Percentiles rank a stretch among this genome's conserved stretches.
Conservation (phyloP, 176 grass and related monocot species). For the Neostapfia colusana region DNA sequence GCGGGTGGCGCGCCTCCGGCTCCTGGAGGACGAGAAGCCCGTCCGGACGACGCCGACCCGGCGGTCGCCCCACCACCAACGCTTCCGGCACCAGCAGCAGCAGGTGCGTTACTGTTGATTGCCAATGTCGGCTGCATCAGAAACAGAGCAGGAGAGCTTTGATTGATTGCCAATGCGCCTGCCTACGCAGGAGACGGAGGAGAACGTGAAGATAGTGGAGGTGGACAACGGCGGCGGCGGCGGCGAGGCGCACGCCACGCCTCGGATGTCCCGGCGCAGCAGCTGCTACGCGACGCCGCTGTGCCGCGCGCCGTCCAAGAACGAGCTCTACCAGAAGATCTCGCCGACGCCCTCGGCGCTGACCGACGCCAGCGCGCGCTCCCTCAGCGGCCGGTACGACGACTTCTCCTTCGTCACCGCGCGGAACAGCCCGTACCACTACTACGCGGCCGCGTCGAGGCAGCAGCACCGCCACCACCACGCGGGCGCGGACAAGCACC, state of each 20-base stretch:
- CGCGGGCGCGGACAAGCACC: too few relatives aligned
- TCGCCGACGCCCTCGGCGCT: conserved; percentile 66
- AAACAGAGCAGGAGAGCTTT: too few relatives aligned
- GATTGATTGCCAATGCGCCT: not conserved
- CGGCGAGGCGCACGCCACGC: conserved; percentile 30
- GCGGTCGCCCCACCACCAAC: conserved; percentile 59
- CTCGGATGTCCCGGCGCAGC: conserved; percentile 33
- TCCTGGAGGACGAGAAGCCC: conserved; percentile 49
- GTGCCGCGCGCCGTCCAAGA: conserved; percentile 53
- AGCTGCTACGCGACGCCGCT: conserved; percentile 56
- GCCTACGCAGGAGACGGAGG: conserved; percentile 38
- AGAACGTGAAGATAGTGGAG: conserved; percentile 80
- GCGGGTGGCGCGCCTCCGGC: conserved; percentile 42
- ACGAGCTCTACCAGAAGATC: conserved; percentile 42
- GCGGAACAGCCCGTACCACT: conserved; percentile 40
- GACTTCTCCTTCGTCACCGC: conserved; percentile 71
- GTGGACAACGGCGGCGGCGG: conserved; percentile 57
- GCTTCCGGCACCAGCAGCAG: conserved; percentile 37
- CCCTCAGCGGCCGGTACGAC: conserved; percentile 61
- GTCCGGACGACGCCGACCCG: conserved; percentile 32
- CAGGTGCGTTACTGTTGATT: too few relatives aligned
- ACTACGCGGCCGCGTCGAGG: not conserved
- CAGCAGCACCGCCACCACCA: not conserved
- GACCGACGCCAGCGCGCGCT: conserved; percentile 61
- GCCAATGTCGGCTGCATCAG: too few relatives aligned